Evolutionary conservation across 2,329 filamentous ascomycete species (phyloP).

Genomic region (Trichoderma brevicompactum): DNA sequence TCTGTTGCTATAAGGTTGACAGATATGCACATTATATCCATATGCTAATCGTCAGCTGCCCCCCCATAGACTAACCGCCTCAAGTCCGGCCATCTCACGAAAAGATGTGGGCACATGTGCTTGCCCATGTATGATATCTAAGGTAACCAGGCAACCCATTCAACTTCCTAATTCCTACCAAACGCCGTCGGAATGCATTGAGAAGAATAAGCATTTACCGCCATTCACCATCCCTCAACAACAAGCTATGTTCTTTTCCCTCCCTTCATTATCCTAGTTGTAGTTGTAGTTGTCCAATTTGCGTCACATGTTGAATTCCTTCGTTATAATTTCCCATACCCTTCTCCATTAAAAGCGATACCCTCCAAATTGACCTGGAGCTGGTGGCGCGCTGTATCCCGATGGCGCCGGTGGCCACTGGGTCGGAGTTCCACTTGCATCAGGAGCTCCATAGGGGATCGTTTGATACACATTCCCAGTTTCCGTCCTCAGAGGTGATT

Average conservation of each 20-base stretch:
- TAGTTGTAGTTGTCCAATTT: slow-evolving; percentile 19
- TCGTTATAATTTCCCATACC: not conserved
- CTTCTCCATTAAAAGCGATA: slow-evolving; percentile 40
- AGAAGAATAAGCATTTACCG: slow-evolving; percentile 19
- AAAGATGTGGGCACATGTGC: slow-evolving; percentile 10
- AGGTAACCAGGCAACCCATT: slow-evolving; percentile 17
- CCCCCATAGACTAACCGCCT: not conserved
- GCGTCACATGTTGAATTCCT: not conserved
- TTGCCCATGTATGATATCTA: slow-evolving; percentile 24
- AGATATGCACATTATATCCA: not conserved
- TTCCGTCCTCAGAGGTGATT: slow-evolving; percentile 57
- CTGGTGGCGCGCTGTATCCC: slow-evolving; percentile 40
- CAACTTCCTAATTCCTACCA: slow-evolving; percentile 25
- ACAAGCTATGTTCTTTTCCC: not conserved
- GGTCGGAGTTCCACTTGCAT: slow-evolving; percentile 34
- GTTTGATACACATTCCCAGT: slow-evolving; percentile 37
- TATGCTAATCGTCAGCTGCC: slow-evolving; percentile 2
- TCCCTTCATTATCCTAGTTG: not conserved
- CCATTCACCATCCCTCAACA: slow-evolving; percentile 9
- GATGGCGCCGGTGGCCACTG: slow-evolving; percentile 40
- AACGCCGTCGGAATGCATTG: slow-evolving; percentile 29
- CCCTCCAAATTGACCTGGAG: slow-evolving; percentile 45
- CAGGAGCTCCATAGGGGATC: slow-evolving; percentile 40
- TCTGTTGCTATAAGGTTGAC: not conserved
- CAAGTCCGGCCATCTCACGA: not conserved